Base-by-base conservation (phyloP, 2,329 filamentous ascomycete species). In the Aaosphaeria pasadenensis region DNA sequence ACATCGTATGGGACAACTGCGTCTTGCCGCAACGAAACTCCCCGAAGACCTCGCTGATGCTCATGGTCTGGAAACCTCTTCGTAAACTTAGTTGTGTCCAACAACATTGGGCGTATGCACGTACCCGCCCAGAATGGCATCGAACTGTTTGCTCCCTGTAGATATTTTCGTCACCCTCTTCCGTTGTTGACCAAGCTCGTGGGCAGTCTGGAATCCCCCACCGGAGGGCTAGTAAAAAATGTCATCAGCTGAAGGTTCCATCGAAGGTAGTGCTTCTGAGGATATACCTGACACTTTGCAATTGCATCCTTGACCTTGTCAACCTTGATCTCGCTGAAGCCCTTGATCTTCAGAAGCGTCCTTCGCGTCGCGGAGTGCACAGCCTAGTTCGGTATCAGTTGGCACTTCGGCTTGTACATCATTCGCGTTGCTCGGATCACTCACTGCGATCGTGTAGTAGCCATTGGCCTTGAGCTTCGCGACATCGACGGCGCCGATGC, bases 301-400 rank as follows among this genome's bases (percentile, higher is more conserved):
- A 83, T 77, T 43, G 84, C 84, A 56, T 87, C 85, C 60, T 85
- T 87, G 62, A 87, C 77, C 65, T 87, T 87, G 54, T 87, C 84
- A 4, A 87, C 84, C 65, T 87, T 87, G 60, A 82, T 75, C 62
- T 87, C 84, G 48, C 83, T 86, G 67, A 87, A 86, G 6, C 84
- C 85, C 60, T 85, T 86, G 66, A 87, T 86, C 63, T 83, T 86
- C 45, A 83, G 69, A 11, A 87, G 73, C 13, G 75, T 81, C 58
- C 78, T 80, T 45, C 81, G 77, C 39, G 82, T 85, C 11, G 81
- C 80, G 11, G 76, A 73, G 54, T 84, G 77, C 33, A 87, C 80
- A 40, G 80, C 79, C 82, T 85, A 55, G 11, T 42, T 28, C 44
- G 39, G 32, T 28, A n/a, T 46, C 30, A 52, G 33, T 30, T 33